Base-by-base conservation (phyloP, 176 grass and related monocot genomes). In the Hordeum marinum region DNA sequence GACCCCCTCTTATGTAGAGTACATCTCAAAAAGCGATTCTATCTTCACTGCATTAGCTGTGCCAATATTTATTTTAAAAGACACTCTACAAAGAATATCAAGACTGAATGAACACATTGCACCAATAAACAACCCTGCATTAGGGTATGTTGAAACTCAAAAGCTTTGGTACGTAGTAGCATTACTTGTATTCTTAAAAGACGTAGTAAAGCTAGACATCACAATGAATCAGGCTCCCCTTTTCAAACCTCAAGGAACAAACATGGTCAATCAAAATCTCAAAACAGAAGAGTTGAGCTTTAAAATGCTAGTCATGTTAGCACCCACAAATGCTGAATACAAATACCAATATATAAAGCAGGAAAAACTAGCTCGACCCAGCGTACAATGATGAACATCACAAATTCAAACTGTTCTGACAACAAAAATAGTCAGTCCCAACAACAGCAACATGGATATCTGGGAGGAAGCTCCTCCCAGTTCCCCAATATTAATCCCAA, bases 401-500 rank as follows among this genome's bases (percentile, higher is more conserved):
- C 31, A 82, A 37, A 36, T 55, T 52, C 65, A 57, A 13, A 35
- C 7, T 39, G 31, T 58, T 70, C 48, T 55, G 24, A 52, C 29
- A 25, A 52, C 25, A 5, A 65, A 63, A n/a, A 45, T 26, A 42
- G 41, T 46, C 26, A 65, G 40, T 80, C 25, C 25, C 41, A 66
- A 72, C 67, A 27, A 39, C 68, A 21, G 54, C 31, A 82, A 85
- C 73, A 87, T 66, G 36, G 11, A 29, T 68, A 82, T 45, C 63
- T 85, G 23, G 32, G 58, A 77, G 85, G 73, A 75, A 68, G 42
- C 60, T 82, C 82, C 65, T 85, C 82, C 41, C 42, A 78, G 58
- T 67, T 61, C 50, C 70, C 67, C 84, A 37, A 86, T 84, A 82
- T 75, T 75, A 85, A 76, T 91, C 72, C 78, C 80, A 77, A 84